phyloP scores from a whole-genome alignment of 1,284 basidiomycete species.

The Phaffia rhodozyma region DNA sequence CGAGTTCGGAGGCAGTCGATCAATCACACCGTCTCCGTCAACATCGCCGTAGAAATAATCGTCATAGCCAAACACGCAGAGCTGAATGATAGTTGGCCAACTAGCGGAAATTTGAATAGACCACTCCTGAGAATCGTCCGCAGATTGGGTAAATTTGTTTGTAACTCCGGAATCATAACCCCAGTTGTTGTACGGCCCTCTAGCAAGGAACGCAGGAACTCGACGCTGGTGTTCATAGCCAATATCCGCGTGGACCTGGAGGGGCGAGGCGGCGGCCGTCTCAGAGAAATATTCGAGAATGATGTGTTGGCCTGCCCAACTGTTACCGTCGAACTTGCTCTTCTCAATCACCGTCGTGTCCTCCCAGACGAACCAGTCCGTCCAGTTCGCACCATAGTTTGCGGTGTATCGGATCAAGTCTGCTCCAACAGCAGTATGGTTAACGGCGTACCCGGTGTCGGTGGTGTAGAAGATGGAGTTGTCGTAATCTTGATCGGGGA shows the following conservation, averaged over 20 bases:
- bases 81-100: conserved; percentile 76
- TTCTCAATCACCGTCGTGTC: conserved; percentile 53
- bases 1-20: conserved; percentile 77
- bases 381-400: conserved; percentile 77
- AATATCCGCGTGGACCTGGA: conserved; percentile 64
- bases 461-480: conserved; percentile 48
- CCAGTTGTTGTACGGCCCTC: conserved; percentile 80
- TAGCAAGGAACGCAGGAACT: conserved; percentile 69
- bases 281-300: conserved; percentile 79
- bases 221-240: conserved; percentile 52
- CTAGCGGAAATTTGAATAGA: conserved; percentile 51
- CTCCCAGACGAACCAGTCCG: conserved; percentile 64
- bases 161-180: conserved; percentile 71
- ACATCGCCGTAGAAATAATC: conserved; percentile 82
- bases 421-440: conserved; percentile 71
- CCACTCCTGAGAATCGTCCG: conserved; percentile 38
- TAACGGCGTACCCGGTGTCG: conserved; percentile 56
- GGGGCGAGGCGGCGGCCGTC: conserved; percentile 48
- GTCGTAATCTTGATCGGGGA: conserved; percentile 62
- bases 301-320: conserved; percentile 71
- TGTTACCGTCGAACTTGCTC: conserved; percentile 43
- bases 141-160: conserved; percentile 56
- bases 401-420: conserved; percentile 72
- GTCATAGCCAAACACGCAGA: conserved; percentile 78
- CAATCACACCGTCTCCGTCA: conserved; percentile 72